Base-by-base conservation (phyloP, 495 filamentous ascomycete genomes). In the Alectoria sarmentosa region DNA sequence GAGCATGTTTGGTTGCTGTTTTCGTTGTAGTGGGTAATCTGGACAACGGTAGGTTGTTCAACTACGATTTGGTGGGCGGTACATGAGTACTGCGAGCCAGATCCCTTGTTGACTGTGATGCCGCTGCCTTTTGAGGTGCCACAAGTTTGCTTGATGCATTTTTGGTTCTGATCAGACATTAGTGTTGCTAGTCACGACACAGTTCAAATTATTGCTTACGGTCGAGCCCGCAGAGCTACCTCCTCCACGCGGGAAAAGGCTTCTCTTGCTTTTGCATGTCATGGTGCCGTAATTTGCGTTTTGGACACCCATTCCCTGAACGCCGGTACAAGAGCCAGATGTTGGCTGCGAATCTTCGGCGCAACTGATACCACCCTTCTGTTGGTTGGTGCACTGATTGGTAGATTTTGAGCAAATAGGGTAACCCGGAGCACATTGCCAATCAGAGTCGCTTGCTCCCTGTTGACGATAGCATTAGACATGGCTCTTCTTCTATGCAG, bases 21-120 rank as follows among this genome's bases (percentile, higher is more conserved):
- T 90, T 96, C 92, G 82, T 88, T 80, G 70, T 78, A 78, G 76
- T 91, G 96, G 78, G 89, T 81, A 76, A 95, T 89, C 74, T 92
- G 83, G 61, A 96, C 76, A 57, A 93, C 84, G 66, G 82, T 84
- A 71, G 92, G 87, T 67, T 87, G 82, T 70, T 89, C 84, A 67
- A 86, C 83, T 26, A 85, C 83, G 63, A 96, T 78, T 66, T 90
- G 78, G 73, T 94, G 82, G 67, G 52, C 30, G 30, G 9, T 55
- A 55, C 52, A 55, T 34, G 52, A 55, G 30, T 55, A 55, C 30
- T 84, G 77, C 63, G 75, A 83, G 70, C 96, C 84, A 7, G 92
- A 95, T 78, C 94, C 92, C 65, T 79, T 83, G 65, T 83, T 75
- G 41, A 76, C 75, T 6, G 74, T 63, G 41, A 73, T 67, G 65